These are phyloP conservation scores for Xerocomellus dryophilus DNA, from an alignment of 768 basidiomycete genomes.

Conservation along the genomic window DNA sequence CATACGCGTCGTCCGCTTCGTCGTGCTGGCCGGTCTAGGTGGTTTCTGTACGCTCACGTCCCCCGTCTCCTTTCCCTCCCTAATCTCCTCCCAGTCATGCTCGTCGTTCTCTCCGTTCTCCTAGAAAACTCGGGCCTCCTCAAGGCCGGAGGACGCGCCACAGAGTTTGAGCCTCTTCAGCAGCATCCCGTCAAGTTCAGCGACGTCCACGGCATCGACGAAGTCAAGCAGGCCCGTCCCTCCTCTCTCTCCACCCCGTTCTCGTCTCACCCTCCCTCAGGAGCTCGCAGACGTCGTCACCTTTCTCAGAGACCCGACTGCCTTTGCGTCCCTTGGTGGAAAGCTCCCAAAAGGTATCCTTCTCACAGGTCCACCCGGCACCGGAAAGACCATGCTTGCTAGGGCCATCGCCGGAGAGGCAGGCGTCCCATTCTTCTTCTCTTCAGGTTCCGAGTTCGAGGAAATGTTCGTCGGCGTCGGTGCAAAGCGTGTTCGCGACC, in stretches of 20 bases:
- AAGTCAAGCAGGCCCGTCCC: slow-evolving; percentile 83
- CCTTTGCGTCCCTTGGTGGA: slow-evolving; percentile 88
- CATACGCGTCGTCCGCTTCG: slow-evolving; percentile 59
- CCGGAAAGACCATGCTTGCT: slow-evolving; percentile 83
- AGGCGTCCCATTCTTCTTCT: slow-evolving; percentile 95
- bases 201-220: slow-evolving; percentile 97
- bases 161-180: slow-evolving; percentile 79
- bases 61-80: neutral
- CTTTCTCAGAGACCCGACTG: slow-evolving; percentile 90
- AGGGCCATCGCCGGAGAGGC: slow-evolving; percentile 97
- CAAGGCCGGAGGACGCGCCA: slow-evolving; percentile 78
- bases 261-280: slow-evolving; percentile 36
- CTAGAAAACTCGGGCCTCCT: slow-evolving; percentile 92
- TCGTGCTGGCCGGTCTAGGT: slow-evolving; percentile 51
- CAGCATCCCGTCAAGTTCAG: slow-evolving; percentile 85
- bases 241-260: neutral
- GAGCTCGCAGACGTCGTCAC: slow-evolving; percentile 93
- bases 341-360: slow-evolving; percentile 93
- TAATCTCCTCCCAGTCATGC: slow-evolving; percentile 50
- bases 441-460: slow-evolving; percentile 95
- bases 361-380: slow-evolving; percentile 88
- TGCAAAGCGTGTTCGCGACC: slow-evolving; percentile 91
- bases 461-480: slow-evolving; percentile 98
- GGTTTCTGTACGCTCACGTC: slow-evolving; percentile 58
- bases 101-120: slow-evolving; percentile 84